These are phyloP conservation scores for Golubevia sp. DNA, from an alignment of 1,284 basidiomycete species.

Conservation along the genomic window DNA sequence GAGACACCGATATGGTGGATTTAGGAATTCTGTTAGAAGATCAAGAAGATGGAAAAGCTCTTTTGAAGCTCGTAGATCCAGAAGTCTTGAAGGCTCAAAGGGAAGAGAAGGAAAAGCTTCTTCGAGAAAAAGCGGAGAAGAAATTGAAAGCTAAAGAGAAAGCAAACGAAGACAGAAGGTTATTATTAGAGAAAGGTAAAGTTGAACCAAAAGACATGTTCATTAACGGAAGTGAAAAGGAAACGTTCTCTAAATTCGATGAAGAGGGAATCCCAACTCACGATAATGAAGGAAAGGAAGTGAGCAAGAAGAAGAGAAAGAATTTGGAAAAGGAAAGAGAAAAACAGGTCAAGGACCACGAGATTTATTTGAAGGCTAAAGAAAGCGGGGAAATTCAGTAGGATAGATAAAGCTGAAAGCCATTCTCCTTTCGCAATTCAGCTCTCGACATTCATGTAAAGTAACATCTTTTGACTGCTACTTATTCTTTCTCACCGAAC, in stretches of 20 bases:
- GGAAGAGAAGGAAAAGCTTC: conserved; percentile 82
- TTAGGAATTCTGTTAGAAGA: conserved; percentile 95
- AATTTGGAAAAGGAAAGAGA: conserved; percentile 79
- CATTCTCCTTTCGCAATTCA: too few species aligned
- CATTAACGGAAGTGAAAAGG: conserved; percentile 63
- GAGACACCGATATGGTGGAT: conserved; percentile 87
- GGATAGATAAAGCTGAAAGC: too few species aligned
- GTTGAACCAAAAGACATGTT: conserved; percentile 79
- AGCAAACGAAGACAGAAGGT: conserved; percentile 74
- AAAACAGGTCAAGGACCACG: conserved; percentile 66
- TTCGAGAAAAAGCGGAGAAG: conserved; percentile 78
- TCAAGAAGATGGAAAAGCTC: conserved; percentile 81
- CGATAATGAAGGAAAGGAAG: conserved; percentile 79
- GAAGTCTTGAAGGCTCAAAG: conserved; percentile 79
- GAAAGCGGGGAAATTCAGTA: conserved; percentile 41
- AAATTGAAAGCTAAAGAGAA: conserved; percentile 77
- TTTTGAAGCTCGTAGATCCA: conserved; percentile 89
- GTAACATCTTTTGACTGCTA: too few species aligned
- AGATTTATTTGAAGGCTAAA: conserved; percentile 44
- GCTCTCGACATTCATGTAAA: too few species aligned
- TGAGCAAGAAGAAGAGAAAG: conserved; percentile 82
- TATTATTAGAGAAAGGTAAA: conserved; percentile 83
- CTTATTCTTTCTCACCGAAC: too few species aligned
- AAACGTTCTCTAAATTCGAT: conserved; percentile 7
- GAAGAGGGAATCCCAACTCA: conserved; percentile 76